These are phyloP conservation scores for Ceratobasidium sp. DNA, from an alignment of 1,284 basidiomycete genomes.

Conservation along the genomic window DNA sequence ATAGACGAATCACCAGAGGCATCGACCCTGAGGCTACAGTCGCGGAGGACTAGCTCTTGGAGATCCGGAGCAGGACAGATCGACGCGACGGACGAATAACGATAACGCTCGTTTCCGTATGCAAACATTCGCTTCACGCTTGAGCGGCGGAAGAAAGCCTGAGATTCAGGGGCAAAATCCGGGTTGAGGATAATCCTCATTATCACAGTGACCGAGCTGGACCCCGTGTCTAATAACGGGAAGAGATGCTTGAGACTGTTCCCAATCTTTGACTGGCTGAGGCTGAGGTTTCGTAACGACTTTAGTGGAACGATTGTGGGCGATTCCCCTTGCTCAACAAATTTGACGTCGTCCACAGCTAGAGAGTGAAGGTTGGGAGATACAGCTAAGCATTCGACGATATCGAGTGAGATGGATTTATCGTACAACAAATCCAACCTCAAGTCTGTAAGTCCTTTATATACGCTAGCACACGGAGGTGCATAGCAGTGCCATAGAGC, in stretches of 20 bases:
- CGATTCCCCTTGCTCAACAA: not conserved
- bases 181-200: not conserved
- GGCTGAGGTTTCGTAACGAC: not conserved
- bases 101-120: not conserved
- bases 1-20: not conserved
- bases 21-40: not conserved
- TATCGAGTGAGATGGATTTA: not conserved
- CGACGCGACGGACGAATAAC: not conserved
- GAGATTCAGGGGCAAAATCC: not conserved
- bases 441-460: not conserved
- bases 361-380: not conserved
- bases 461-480: not conserved
- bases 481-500: not conserved
- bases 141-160: not conserved
- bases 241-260: not conserved
- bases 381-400: not conserved
- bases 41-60: not conserved
- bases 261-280: not conserved
- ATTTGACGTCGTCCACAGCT: not conserved
- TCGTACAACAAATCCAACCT: not conserved
- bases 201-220: not conserved
- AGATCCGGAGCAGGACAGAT: conserved; percentile 1
- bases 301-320: not conserved
- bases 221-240: not conserved
- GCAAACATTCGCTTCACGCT: not conserved